Base-by-base conservation (phyloP, 441 rosid species). In the Populus hybrid region DNA sequence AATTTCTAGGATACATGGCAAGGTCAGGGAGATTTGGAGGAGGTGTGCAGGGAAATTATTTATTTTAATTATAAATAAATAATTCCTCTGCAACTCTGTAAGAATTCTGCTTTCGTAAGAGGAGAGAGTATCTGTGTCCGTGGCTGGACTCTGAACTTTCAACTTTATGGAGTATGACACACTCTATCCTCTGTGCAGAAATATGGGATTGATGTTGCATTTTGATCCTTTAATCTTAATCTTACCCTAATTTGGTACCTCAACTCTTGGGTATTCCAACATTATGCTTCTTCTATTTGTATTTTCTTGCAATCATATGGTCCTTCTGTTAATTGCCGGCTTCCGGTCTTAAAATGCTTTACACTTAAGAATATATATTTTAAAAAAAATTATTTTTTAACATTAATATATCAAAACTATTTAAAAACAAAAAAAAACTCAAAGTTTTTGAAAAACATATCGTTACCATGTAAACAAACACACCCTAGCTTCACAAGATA, bases 401-500 rank as follows among this genome's bases (percentile, higher is more conserved):
- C 0, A 34, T 1, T 0, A 34, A 6, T 0, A 6, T 34, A 34
- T 6, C 0, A 34, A 34, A 34, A 34, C 1, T 0, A 34, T 6
- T 34, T 0, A 34, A 34, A 6, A 34, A 34, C 6, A 34, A 34
- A 34, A 34, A 24, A 24, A 0, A 6, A 34, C 35, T 34, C 7
- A 34, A 34, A 6, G 0, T 34, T 34, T 34, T 34, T 34, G 0
- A 34, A 34, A 34, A 34, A 34, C 36, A 34, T 1, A 0, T 7
- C 1, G 34, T 32, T 5, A 32, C 0, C 34, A 6, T 1, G 0
- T 34, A 34, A 34, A 34, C 35, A 1, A 34, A 34, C 7, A 34
- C 36, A 34, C 36, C 7, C 8, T 6, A 2, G 2, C 36, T 34
- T 34, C 36, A 34, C 36, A 34, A 34, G 36, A 34, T 6, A 34